Evolutionary conservation across 345 rosid species (phyloP).

Genomic region (Rhodamnia argentea): DNA sequence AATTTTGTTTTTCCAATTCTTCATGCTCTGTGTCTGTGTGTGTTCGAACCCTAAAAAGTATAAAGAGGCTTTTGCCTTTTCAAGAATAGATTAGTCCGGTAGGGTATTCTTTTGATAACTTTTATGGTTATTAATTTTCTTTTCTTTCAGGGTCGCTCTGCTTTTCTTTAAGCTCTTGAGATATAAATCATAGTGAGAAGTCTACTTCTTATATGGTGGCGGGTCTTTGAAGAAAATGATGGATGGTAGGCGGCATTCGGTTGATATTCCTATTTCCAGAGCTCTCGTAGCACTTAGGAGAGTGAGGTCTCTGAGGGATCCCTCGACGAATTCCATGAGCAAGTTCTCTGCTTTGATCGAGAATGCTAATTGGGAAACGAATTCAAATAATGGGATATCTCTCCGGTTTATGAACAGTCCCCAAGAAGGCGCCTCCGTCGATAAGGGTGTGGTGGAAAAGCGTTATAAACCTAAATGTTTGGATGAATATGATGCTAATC

Average conservation of each 20-base stretch:
- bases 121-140: not conserved
- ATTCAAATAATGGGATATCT: constrained; percentile 62
- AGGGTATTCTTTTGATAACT: not conserved
- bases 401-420: constrained; percentile 25
- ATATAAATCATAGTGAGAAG: not conserved
- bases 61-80: not conserved
- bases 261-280: constrained; percentile 84
- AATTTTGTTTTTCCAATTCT: not conserved
- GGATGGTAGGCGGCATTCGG: constrained; percentile 80
- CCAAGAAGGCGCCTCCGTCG: constrained; percentile 16
- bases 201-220: not conserved
- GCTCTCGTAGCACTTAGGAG: constrained; percentile 85
- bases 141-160: constrained; percentile 19
- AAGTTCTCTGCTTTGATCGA: constrained; percentile 76
- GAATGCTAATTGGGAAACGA: constrained; percentile 82
- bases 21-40: not conserved
- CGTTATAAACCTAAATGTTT: constrained; percentile 13
- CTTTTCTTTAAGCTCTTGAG: not conserved
- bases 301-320: constrained; percentile 91
- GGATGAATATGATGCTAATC: constrained; percentile 10
- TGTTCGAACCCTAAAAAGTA: not conserved
- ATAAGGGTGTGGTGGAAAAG: constrained; percentile 13
- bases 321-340: constrained; percentile 89
- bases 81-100: not conserved
- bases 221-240: constrained; percentile 15